These are phyloP conservation scores for Aureobasidium sp. DNA, from an alignment of 2,329 filamentous ascomycete species.

Conservation along the genomic window DNA sequence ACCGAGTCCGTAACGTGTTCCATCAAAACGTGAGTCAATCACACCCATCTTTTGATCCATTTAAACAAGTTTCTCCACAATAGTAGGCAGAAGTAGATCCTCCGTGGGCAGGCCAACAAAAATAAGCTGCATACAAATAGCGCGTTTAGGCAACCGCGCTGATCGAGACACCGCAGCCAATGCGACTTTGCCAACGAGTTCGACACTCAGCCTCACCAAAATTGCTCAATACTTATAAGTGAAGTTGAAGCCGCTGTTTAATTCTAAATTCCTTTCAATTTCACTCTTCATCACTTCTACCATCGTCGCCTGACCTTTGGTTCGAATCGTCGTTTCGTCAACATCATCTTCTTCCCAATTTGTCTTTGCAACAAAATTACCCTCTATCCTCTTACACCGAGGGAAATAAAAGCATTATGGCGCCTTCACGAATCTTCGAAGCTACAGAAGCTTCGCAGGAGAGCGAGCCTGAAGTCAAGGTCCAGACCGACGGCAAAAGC, in stretches of 20 bases:
- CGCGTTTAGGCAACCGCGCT: not conserved
- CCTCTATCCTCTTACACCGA: not conserved
- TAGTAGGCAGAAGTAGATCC: not conserved
- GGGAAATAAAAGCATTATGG: not conserved
- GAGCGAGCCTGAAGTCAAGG: not conserved
- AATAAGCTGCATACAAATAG: not conserved
- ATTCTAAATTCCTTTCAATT: not conserved
- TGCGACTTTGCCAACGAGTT: not conserved
- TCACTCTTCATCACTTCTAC: not conserved
- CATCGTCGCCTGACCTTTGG: not conserved
- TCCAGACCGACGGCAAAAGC: not conserved
- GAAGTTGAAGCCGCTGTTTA: not conserved
- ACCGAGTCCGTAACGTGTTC: not conserved
- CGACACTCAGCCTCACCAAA: not conserved
- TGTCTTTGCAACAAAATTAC: too few species aligned
- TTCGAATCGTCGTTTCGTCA: not conserved
- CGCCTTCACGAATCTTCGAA: not conserved
- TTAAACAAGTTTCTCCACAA: not conserved
- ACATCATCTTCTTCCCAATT: not conserved
- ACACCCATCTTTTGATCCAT: not conserved
- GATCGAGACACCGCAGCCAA: slow-evolving; percentile 8
- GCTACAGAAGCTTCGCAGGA: not conserved
- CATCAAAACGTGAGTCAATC: not conserved
- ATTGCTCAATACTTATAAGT: not conserved
- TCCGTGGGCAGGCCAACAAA: not conserved